These are phyloP conservation scores for Tilletia indica DNA, from an alignment of 1,284 basidiomycete genomes.

Conservation along the genomic window DNA sequence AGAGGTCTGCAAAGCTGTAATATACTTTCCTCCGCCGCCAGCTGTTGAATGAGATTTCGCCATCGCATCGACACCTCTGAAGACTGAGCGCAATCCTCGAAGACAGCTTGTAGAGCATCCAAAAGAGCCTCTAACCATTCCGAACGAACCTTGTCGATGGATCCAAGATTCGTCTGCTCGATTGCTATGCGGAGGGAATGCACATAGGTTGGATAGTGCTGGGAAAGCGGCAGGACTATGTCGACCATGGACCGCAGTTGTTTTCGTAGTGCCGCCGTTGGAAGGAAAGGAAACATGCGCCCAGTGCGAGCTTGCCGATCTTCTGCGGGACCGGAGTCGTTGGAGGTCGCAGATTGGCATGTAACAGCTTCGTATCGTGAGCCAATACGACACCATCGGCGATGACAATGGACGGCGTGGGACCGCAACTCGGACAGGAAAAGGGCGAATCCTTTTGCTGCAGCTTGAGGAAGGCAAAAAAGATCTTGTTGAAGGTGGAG, in stretches of 20 bases:
- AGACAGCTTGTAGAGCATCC: not conserved
- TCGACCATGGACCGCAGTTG: not conserved
- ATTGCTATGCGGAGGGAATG: no score
- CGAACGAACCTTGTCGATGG: no score
- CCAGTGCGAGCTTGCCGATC: not conserved
- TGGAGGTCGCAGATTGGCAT: not conserved
- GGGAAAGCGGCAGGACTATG: no score
- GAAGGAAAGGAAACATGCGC: not conserved
- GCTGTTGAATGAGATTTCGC: not conserved
- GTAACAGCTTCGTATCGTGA: not conserved
- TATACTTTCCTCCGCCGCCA: not conserved
- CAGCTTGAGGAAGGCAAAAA: not conserved
- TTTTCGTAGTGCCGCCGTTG: not conserved
- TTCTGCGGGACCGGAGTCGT: not conserved
- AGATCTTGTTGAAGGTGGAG: constrained; percentile 6
- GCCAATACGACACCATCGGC: not conserved
- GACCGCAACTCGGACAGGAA: not conserved
- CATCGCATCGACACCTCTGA: not conserved
- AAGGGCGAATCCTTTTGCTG: not conserved
- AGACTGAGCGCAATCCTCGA: not conserved
- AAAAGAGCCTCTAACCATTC: no score
- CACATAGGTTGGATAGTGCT: no score
- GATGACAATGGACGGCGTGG: not conserved
- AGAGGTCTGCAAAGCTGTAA: constrained; percentile 7
- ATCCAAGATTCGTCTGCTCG: no score